Conservation (phyloP, 257 asterid genomes). For the Gardenia jasminoides region DNA sequence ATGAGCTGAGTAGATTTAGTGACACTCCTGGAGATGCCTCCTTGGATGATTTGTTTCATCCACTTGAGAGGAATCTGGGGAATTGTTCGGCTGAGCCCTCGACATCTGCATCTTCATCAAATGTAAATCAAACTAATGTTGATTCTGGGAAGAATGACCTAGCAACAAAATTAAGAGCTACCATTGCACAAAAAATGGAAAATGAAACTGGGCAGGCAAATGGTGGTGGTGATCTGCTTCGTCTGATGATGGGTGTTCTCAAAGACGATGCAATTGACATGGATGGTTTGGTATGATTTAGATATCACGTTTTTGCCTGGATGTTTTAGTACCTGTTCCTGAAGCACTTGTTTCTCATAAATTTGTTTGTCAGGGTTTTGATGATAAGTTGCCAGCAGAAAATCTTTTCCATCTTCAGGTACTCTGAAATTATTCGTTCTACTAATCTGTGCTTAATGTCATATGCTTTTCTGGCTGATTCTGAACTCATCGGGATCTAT, state of each 20-base stretch:
- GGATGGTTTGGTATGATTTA: slow-evolving; percentile 63
- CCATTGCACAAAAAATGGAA: slow-evolving; percentile 88
- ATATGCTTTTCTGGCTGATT: not conserved
- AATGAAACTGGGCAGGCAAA: slow-evolving; percentile 67
- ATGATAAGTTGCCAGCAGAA: slow-evolving; percentile 86
- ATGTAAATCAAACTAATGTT: slow-evolving; percentile 48
- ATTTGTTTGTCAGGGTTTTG: slow-evolving; percentile 63
- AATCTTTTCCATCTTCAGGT: slow-evolving; percentile 96
- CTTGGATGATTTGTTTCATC: slow-evolving; percentile 91
- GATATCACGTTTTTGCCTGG: slow-evolving; percentile 16
- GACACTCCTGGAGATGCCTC: slow-evolving; percentile 96
- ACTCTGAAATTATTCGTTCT: slow-evolving; percentile 16
- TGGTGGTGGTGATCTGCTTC: slow-evolving; percentile 85
- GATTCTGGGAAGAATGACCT: slow-evolving; percentile 77
- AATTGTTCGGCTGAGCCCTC: slow-evolving; percentile 69
- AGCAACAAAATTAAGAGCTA: slow-evolving; percentile 88
- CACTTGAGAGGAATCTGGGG: slow-evolving; percentile 54
- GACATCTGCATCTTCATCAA: slow-evolving; percentile 71
- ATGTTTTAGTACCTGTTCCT: slow-evolving; percentile 14
- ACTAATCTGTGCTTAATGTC: slow-evolving; percentile 1
- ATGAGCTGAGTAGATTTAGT: slow-evolving; percentile 87
- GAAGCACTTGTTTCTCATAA: slow-evolving; percentile 25
- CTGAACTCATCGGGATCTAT: not conserved
- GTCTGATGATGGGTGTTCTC: slow-evolving; percentile 89
- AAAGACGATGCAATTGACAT: slow-evolving; percentile 92